These are phyloP conservation scores for Ophiostoma triangulosporum DNA, from an alignment of 2,329 filamentous ascomycete genomes.

Conservation along the genomic window DNA sequence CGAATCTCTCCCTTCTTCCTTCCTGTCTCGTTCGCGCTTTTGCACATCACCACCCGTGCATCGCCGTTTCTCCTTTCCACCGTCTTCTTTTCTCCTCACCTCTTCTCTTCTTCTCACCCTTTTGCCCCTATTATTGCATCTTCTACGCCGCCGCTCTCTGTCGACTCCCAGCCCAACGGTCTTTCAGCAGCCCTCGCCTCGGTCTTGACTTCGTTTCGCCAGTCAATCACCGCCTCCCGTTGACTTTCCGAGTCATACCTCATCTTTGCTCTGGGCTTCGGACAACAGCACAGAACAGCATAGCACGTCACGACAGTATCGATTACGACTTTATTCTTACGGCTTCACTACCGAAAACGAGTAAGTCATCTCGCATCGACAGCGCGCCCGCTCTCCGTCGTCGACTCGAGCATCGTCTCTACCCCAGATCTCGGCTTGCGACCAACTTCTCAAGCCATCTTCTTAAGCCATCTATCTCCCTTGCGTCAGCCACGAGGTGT, in stretches of 20 bases:
- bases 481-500: background rate
- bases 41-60: constrained; percentile 13
- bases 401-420: background rate
- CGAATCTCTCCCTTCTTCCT: constrained; percentile 20
- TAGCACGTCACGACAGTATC: background rate
- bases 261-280: background rate
- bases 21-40: background rate
- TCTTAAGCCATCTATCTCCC: background rate
- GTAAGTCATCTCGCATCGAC: background rate
- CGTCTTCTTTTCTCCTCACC: background rate
- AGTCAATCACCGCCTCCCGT: background rate
- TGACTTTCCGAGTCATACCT: background rate
- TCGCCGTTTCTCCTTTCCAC: constrained; percentile 10
- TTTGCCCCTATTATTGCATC: background rate
- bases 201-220: background rate
- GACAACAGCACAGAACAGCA: background rate
- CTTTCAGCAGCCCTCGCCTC: background rate
- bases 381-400: background rate
- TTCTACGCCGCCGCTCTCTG: background rate
- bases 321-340: background rate
- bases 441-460: background rate
- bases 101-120: background rate
- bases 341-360: background rate
- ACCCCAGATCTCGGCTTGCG: background rate
- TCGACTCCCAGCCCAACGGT: no score